A percentile compares a stretch with the other conserved stretches of the same genome.
These are phyloP conservation scores for Geoglossum glabrum DNA, from an alignment of 495 filamentous ascomycete genomes.

Conservation along the genomic window DNA sequence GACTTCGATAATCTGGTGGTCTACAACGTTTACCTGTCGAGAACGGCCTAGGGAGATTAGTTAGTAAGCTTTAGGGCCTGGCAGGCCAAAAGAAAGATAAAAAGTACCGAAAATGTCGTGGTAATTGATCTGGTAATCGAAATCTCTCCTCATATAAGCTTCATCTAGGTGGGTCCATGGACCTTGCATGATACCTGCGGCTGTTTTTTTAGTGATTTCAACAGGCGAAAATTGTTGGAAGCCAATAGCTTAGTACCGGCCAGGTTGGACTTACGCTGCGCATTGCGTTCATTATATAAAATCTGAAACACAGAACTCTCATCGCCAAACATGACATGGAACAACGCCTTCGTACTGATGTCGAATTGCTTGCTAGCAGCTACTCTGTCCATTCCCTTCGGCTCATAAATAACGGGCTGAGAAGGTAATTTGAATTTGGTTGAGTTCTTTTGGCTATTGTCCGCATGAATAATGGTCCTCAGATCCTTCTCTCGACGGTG, in stretches of 20 bases:
- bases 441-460: slow-evolving; percentile 31
- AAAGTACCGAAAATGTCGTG: slow-evolving; percentile 38
- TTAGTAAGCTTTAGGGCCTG: not conserved
- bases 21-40: slow-evolving; percentile 41
- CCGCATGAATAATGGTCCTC: slow-evolving; percentile 38
- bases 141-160: slow-evolving; percentile 50
- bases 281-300: slow-evolving; percentile 68
- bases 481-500: slow-evolving; percentile 31
- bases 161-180: slow-evolving; percentile 58
- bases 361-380: slow-evolving; percentile 60
- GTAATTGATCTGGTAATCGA: slow-evolving; percentile 57
- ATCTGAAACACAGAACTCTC: slow-evolving; percentile 86
- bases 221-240: not conserved
- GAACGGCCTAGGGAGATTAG: slow-evolving; percentile 17
- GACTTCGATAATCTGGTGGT: slow-evolving; percentile 79
- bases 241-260: not conserved
- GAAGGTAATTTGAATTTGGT: slow-evolving; percentile 71
- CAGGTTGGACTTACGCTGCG: slow-evolving; percentile 34
- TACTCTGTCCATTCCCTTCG: slow-evolving; percentile 52
- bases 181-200: slow-evolving; percentile 49
- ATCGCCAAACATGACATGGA: slow-evolving; percentile 91
- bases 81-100: slow-evolving; percentile 4
- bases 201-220: slow-evolving; percentile 11
- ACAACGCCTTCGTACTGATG: slow-evolving; percentile 77
- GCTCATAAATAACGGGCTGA: slow-evolving; percentile 64